Evolutionary conservation across 2,329 filamentous ascomycete species (phyloP), one percentile per base, ranked within the genome.

Genomic region (Thelonectria olida): DNA sequence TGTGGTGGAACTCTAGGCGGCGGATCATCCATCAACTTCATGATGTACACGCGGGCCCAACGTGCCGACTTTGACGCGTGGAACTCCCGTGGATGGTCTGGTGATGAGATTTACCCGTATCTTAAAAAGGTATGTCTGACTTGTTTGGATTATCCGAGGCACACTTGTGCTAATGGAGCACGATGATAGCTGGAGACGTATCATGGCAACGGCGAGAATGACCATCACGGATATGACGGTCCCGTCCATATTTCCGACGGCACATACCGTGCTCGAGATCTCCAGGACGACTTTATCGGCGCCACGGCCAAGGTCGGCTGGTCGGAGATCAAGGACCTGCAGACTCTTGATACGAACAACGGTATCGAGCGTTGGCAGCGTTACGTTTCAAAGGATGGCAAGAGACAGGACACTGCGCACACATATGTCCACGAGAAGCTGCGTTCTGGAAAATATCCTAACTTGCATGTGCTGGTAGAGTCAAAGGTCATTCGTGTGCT

Each of bases 161-260:
- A 15, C 8, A 3, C 17, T 23, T 13, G 0, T 2, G 8, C 50
- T 13, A 7, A n/a, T n/a, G n/a, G n/a, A n/a, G n/a, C n/a, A n/a
- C n/a, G n/a, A n/a, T n/a, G n/a, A n/a, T n/a, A 81, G 79, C 72
- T 87, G 10, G 87, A 89, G 72, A 88, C 84, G 0, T 88, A 85
- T 56, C 81, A 85, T 63, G 80, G 82, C 5, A 69, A 75, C 25
- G 82, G 78, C 52, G 52, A 77, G 48, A 75, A 76, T 6, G 62
- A 76, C 2, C 87, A 90, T 65, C n/a, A n/a, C n/a, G 87, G 87
- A 10, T 71, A 77, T 38, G 72, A 81, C 22, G 87, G 88, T 0
- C 87, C 87, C 0, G 79, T 89, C 12, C 75, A 86, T 25, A 72
- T 90, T 23, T 85, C 84, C 0, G 77, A 80, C 22, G 84, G 85